Conservation (phyloP, 2,329 filamentous ascomycete species). For the Penicillium sp. region DNA sequence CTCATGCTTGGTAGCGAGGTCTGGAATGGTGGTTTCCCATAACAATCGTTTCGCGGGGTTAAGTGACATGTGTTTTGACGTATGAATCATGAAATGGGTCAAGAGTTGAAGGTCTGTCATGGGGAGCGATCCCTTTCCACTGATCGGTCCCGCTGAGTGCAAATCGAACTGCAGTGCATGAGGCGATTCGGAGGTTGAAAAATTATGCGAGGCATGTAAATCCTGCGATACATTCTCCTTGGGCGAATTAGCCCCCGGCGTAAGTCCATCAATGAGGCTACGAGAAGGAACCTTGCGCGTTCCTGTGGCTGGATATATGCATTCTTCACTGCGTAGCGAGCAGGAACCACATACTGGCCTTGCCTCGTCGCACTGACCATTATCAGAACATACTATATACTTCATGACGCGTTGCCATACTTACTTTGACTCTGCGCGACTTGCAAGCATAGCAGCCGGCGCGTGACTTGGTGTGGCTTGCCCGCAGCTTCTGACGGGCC, state of each 20-base stretch:
- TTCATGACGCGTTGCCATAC: background rate
- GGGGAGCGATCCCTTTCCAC: too few species aligned
- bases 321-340: background rate
- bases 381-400: background rate
- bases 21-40: slow-evolving; percentile 19
- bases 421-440: slow-evolving; percentile 23
- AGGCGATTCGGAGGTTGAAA: background rate
- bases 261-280: too few species aligned
- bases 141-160: background rate
- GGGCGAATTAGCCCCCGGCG: too few species aligned
- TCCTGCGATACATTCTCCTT: background rate
- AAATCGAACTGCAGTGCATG: background rate
- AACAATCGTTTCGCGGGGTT: too few species aligned
- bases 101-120: background rate
- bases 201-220: background rate
- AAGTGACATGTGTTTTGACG: background rate
- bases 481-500: too few species aligned
- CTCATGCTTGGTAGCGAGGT: slow-evolving; percentile 17
- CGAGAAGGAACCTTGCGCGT: background rate
- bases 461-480: background rate
- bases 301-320: background rate
- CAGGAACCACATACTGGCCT: slow-evolving; percentile 23
- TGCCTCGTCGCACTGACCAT: slow-evolving; percentile 23
- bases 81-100: background rate
- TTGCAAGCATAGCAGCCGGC: slow-evolving; percentile 24